Percentiles rank a stretch among this genome's conserved stretches.
These are phyloP conservation scores for Candida vaughaniae DNA, from an alignment of 805 yeast species.

Conservation along the genomic window DNA sequence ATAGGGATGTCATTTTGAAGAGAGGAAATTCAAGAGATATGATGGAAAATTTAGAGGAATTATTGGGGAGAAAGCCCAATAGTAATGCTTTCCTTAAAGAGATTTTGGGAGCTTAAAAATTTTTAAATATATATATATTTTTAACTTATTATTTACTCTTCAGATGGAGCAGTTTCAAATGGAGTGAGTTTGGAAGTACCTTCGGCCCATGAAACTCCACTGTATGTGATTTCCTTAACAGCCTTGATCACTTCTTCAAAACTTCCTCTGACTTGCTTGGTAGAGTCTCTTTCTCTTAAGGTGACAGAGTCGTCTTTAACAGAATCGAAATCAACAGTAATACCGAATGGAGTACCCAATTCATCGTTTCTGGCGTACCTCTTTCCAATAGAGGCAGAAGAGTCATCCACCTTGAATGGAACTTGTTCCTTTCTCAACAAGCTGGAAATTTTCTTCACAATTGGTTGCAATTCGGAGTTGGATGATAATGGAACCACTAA, in stretches of 20 bases:
- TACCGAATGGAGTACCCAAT: conserved; percentile 97
- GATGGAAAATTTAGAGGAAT: conserved; percentile 58
- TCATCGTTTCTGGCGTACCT: conserved; percentile 98
- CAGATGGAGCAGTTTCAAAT: conserved; percentile 51
- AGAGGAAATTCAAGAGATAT: conserved; percentile 77
- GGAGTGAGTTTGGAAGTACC: conserved; percentile 72
- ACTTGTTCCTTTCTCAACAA: conserved; percentile 76
- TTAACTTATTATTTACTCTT: conserved; percentile 1
- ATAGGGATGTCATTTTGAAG: conserved; percentile 66
- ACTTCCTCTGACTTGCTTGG: conserved; percentile 94
- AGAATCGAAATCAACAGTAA: conserved; percentile 94
- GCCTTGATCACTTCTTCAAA: conserved; percentile 69
- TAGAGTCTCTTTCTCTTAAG: conserved; percentile 94
- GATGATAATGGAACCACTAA: conserved; percentile 90
- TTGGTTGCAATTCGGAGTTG: conserved; percentile 75
- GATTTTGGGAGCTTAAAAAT: conserved; percentile 30
- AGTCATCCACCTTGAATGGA: conserved; percentile 95
- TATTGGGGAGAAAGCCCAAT: conserved; percentile 75
- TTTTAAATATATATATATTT: neutral
- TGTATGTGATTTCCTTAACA: conserved; percentile 70
- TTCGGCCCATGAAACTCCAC: conserved; percentile 77
- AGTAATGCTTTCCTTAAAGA: conserved; percentile 72
- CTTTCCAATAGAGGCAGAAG: conserved; percentile 96
- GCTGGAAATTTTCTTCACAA: conserved; percentile 66
- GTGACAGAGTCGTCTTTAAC: conserved; percentile 86